A percentile compares a stretch with the other conserved stretches of the same genome.
phyloP scores from a whole-genome alignment of 2,329 filamentous ascomycete species.

The Ophiostoma sp. region DNA sequence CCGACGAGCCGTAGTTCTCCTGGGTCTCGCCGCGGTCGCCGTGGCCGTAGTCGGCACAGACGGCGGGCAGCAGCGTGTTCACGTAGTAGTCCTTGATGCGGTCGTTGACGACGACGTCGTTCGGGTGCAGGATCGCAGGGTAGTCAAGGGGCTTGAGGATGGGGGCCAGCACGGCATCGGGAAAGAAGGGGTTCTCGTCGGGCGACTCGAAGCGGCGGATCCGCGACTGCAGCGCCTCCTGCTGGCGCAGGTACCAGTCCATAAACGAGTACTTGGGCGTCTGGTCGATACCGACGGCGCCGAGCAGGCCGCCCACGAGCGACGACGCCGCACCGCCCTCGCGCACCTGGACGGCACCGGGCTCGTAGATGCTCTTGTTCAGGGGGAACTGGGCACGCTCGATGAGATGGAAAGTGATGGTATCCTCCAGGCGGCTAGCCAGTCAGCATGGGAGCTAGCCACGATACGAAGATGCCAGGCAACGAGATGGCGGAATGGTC shows the following conservation, averaged over 20 bases:
- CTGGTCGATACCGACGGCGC: conserved; percentile 10
- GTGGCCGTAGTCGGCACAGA: conserved; percentile 72
- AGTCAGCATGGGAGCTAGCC: conserved; percentile 8
- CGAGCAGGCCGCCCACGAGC: background rate
- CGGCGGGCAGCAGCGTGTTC: conserved; percentile 71
- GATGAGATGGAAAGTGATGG: conserved; percentile 94
- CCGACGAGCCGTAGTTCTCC: conserved; percentile 93
- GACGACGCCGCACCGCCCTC: conserved; percentile 32
- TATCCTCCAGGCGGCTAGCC: conserved; percentile 85
- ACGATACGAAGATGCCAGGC: background rate
- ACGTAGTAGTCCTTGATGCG: conserved; percentile 84
- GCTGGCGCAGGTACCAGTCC: conserved; percentile 88
- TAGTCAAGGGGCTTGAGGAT: conserved; percentile 87
- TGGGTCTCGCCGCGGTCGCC: conserved; percentile 76
- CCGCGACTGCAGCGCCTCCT: conserved; percentile 84
- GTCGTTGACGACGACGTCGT: conserved; percentile 84
- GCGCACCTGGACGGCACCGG: conserved; percentile 75
- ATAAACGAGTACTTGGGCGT: conserved; percentile 66
- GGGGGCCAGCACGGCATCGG: conserved; percentile 67
- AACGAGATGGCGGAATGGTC: background rate
- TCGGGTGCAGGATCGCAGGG: conserved; percentile 78
- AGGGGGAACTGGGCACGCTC: conserved; percentile 96
- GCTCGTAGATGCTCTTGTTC: conserved; percentile 78
- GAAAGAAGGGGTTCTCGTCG: conserved; percentile 97
- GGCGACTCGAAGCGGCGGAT: conserved; percentile 93